phyloP scores from a whole-genome alignment of 164 flowering plant genomes.

The Stephania cephalantha region DNA sequence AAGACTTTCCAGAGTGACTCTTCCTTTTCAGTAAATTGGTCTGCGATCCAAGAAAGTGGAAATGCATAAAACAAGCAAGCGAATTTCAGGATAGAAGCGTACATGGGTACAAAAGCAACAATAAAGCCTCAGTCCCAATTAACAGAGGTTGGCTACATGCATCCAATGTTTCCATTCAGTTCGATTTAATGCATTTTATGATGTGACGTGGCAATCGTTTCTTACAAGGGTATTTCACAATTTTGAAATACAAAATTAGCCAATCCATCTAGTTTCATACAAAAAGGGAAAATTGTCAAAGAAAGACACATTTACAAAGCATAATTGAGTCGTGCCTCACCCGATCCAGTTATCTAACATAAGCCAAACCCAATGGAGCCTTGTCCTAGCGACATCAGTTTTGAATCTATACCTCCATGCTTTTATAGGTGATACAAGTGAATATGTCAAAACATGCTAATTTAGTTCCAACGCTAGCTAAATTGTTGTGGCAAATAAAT shows the following conservation, averaged over 20 bases:
- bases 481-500: not conserved
- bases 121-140: no score
- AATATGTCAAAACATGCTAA: not conserved
- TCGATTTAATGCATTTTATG: no score
- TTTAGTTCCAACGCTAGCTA: not conserved
- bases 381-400: not conserved
- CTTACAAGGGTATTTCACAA: no score
- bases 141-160: no score
- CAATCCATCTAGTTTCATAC: no score
- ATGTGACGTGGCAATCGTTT: no score
- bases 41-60: slow-evolving; percentile 32
- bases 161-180: no score
- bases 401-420: not conserved
- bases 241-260: no score
- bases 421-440: no score
- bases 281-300: no score
- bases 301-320: not conserved
- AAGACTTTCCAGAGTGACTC: slow-evolving; percentile 71
- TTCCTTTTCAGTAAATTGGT: slow-evolving; percentile 33
- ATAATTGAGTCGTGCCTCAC: not conserved
- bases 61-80: not conserved
- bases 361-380: no score
- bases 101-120: no score
- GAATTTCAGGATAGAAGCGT: not conserved
- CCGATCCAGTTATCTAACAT: not conserved